phyloP scores from a whole-genome alignment of 2,329 filamentous ascomycete genomes.

The Pseudodiploospora longispora region DNA sequence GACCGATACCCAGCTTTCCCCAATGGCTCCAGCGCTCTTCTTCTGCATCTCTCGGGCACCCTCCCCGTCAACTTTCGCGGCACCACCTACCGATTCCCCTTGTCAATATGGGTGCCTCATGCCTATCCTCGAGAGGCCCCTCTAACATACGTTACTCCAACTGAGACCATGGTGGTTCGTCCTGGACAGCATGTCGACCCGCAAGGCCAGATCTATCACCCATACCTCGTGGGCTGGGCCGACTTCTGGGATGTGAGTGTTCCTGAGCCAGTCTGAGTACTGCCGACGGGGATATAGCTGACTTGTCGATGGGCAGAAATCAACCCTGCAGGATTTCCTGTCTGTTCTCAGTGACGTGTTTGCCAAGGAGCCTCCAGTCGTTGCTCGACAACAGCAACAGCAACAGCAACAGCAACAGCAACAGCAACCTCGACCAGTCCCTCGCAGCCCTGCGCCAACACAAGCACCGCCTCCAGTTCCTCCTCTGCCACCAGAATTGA shows the following conservation, averaged over 20 bases:
- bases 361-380: conserved; percentile 87
- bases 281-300: neutral
- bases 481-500: conserved; percentile 59
- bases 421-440: conserved; percentile 33
- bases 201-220: conserved; percentile 90
- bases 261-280: neutral
- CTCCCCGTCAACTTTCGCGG: conserved; percentile 88
- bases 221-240: conserved; percentile 84
- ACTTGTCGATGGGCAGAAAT: conserved; percentile 49
- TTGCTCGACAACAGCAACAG: conserved; percentile 49
- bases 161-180: conserved; percentile 78
- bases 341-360: conserved; percentile 79
- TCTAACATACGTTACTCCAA: conserved; percentile 80
- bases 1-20: conserved; percentile 62
- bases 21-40: conserved; percentile 75
- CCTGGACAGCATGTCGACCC: conserved; percentile 92
- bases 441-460: conserved; percentile 15
- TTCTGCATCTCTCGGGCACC: conserved; percentile 80
- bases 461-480: conserved; percentile 59
- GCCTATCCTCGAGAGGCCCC: conserved; percentile 81
- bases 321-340: conserved; percentile 74
- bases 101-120: conserved; percentile 90
- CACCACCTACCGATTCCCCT: conserved; percentile 79
- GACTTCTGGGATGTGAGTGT: conserved; percentile 77
- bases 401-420: conserved; percentile 21